phyloP scores from a whole-genome alignment of 73 alveolate genomes.

The Paramecium biaurelia region DNA sequence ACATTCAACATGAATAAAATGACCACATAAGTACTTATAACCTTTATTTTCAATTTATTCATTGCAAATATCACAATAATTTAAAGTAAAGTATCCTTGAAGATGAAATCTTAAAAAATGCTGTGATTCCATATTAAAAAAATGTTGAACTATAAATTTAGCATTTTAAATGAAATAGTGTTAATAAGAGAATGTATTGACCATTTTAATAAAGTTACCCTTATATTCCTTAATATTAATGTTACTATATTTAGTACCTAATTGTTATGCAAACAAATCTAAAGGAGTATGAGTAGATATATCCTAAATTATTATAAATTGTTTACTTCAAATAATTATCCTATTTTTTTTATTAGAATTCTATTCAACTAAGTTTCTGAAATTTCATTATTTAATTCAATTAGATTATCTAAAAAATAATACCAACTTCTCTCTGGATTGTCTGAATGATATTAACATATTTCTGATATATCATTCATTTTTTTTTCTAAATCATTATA shows the following conservation, averaged over 20 bases:
- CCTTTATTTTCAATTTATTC: neutral
- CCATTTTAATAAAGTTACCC: neutral
- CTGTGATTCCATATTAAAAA: neutral
- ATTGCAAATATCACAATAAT: slow-evolving; percentile 42
- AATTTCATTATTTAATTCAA: neutral
- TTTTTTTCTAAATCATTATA: neutral
- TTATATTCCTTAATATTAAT: neutral
- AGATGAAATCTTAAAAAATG: neutral
- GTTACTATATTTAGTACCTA: neutral
- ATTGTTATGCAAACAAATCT: neutral
- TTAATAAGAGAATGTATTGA: neutral
- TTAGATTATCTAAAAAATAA: neutral
- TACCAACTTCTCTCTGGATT: slow-evolving; percentile 20
- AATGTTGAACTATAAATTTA: neutral
- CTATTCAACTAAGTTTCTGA: neutral
- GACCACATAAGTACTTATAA: neutral
- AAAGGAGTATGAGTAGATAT: neutral
- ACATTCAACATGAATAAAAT: neutral
- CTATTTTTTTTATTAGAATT: neutral
- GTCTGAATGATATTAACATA: neutral
- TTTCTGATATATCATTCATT: neutral
- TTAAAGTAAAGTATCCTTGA: neutral
- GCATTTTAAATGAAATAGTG: slow-evolving; percentile 5
- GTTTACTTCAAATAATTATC: slow-evolving; percentile 3
- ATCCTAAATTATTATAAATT: neutral